Evolutionary conservation across 2,329 filamentous ascomycete species (phyloP), one percentile per base, ranked within the genome.

Genomic region (Penicillium sp.): DNA sequence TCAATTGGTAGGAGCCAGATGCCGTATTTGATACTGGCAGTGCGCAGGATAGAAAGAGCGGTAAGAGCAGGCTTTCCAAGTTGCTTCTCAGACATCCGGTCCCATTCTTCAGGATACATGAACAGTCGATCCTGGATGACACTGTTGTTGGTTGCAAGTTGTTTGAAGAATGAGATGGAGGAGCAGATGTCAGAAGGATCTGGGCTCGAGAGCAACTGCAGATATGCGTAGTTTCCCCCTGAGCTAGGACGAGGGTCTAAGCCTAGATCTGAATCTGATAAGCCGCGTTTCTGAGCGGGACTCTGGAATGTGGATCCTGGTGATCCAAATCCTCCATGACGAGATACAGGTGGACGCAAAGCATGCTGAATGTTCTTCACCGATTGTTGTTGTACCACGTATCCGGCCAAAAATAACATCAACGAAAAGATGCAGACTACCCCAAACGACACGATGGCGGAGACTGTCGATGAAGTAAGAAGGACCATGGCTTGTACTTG

Each of bases 361-460:
- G 90, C 90, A 55, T 82, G 79, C 67, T 93, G 90, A 31, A 97
- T 82, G 65, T 88, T 88, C 60, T 84, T 84, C 5, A 96, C 85
- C 0, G 91, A 95, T 66, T 91, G 86, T 74, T 97, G 93, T 69
- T 97, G 93, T 52, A 96, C 83, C 3, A 87, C 84, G 73, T 96
- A 96, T 68, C 93, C 93, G 51, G 90, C 91, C 31, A 96, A 81
- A 73, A 97, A 97, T 26, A 97, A 86, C 5, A 92, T 84, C 37
- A 87, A 74, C 3, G 92, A 96, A 75, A 91, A 96, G 26, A 90
- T 72, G 61, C 90, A 78, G 57, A 96, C 89, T 24, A 80, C 69
- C 5, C 72, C 71, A 35, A 75, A 72, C 24, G 77, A 79, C 57
- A 79, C 55, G 33, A 77, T 72, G 41, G 74, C 69, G 14, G 77